Evolutionary conservation across 345 rosid species (phyloP), one percentile per base, ranked within the genome.

Genomic region (Populus deltoides): DNA sequence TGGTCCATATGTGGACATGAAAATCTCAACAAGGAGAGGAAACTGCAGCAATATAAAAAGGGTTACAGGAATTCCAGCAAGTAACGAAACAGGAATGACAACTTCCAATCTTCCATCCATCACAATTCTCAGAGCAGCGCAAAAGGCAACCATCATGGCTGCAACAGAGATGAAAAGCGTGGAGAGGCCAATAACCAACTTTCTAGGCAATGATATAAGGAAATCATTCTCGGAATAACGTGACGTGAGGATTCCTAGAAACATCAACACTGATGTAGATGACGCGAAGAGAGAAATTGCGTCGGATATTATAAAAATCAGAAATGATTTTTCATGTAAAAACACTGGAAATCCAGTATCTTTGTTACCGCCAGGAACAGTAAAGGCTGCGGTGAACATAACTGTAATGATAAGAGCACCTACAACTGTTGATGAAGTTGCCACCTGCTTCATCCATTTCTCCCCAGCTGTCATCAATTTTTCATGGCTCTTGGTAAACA

Each of bases 161-260:
- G 75, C 75, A 55, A 79, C 62, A 0, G 82, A 66, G 13, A 82
- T 2, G 67, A 82, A 78, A 10, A 82, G 75, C 8, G 70, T 66
- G 22, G 10, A 31, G 31, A 66, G 41, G 15, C 70, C 70, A 31
- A 29, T 29, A 66, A 66, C 13, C 20, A 66, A 29, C 41, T 33
- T 33, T 33, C 35, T 33, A 33, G 35, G 35, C 35, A 33, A 33
- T 3, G 5, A 33, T 33, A 0, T 33, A 33, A 33, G 35, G 35
- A 33, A 33, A 33, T 33, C 5, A 33, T 33, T 33, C 35, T 33
- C 35, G 11, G 70, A 6, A 16, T 66, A 66, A 5, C 70, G 3
- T 31, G 70, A 66, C 8, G 39, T 66, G 3, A 66, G 41, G 41
- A 66, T 29, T 66, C 20, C 39, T 2, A 66, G 27, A 20, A 61